Conservation (phyloP, 495 filamentous ascomycete genomes). For the Apodospora peruviana region DNA sequence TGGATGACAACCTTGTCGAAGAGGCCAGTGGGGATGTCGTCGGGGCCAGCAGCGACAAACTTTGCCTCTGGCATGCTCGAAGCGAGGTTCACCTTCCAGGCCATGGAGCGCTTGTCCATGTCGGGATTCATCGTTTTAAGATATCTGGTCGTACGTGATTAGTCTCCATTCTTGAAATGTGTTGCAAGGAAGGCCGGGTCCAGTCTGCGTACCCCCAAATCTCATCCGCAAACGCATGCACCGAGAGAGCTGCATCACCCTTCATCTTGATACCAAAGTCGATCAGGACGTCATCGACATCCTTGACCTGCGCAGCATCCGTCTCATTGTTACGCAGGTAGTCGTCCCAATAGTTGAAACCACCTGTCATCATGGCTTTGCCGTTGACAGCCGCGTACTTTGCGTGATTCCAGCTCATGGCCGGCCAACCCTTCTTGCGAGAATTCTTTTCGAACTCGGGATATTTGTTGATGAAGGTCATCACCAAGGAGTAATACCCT, state of each 20-base stretch:
- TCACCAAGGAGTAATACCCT: too few relatives aligned
- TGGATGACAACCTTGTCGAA: too few relatives aligned
- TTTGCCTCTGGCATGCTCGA: background rate
- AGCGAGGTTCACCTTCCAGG: background rate
- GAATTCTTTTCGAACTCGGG: too few relatives aligned
- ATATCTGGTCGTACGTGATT: too few relatives aligned
- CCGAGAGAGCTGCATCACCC: background rate
- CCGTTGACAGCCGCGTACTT: background rate
- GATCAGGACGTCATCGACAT: background rate
- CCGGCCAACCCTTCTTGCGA: too few relatives aligned
- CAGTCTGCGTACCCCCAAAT: background rate
- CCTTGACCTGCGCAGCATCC: background rate
- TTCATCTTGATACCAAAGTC: conserved; percentile 4
- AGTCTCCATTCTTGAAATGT: too few relatives aligned
- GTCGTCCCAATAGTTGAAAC: background rate
- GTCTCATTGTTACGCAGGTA: background rate
- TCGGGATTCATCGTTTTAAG: background rate
- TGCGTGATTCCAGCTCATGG: background rate
- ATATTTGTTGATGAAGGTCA: too few relatives aligned
- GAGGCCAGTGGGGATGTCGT: background rate
- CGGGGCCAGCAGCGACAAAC: background rate
- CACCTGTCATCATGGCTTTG: conserved; percentile 1
- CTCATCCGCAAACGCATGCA: background rate
- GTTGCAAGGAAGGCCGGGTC: too few relatives aligned
- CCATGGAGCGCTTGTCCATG: background rate